A percentile compares a stretch with the other conserved stretches of the same genome.
Evolutionary conservation across 2,329 filamentous ascomycete species (phyloP).

Genomic region (Samsoniella hepiali): DNA sequence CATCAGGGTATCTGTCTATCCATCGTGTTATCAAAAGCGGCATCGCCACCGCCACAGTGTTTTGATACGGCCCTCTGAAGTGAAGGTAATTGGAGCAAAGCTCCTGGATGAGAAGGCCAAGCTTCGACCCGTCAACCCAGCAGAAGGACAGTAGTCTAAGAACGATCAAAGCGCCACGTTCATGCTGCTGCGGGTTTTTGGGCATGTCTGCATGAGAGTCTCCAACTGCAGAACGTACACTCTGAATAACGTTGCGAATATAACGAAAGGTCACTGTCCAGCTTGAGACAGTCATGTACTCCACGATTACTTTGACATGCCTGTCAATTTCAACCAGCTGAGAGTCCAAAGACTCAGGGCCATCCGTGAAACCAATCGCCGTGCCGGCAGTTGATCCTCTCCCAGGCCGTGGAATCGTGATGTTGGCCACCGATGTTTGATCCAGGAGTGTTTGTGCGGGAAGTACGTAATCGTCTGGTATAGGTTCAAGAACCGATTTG

Average conservation of each 20-base stretch:
- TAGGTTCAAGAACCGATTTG: slow-evolving; percentile 55
- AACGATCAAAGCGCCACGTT: slow-evolving; percentile 50
- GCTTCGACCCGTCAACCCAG: slow-evolving; percentile 61
- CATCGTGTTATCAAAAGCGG: slow-evolving; percentile 62
- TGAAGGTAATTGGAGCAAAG: slow-evolving; percentile 65
- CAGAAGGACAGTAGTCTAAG: slow-evolving; percentile 60
- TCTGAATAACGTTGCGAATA: slow-evolving; percentile 50
- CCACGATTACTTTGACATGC: slow-evolving; percentile 54
- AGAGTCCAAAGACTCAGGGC: slow-evolving; percentile 26
- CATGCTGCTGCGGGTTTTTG: slow-evolving; percentile 46
- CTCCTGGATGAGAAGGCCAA: slow-evolving; percentile 62
- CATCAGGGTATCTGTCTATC: slow-evolving; percentile 61
- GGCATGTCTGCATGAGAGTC: slow-evolving; percentile 36
- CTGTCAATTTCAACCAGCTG: slow-evolving; percentile 49
- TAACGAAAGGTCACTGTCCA: slow-evolving; percentile 61
- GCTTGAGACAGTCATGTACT: slow-evolving; percentile 63
- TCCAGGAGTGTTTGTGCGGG: slow-evolving; percentile 57
- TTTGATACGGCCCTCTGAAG: slow-evolving; percentile 61
- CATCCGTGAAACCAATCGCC: background rate
- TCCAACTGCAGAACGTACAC: slow-evolving; percentile 43
- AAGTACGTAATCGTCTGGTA: slow-evolving; percentile 55
- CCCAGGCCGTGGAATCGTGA: slow-evolving; percentile 32
- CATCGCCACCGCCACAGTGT: slow-evolving; percentile 59
- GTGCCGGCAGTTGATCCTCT: background rate
- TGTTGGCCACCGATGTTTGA: slow-evolving; percentile 41